These are phyloP conservation scores for Hypholoma fasciculare DNA, from an alignment of 768 basidiomycete genomes.

Conservation along the genomic window DNA sequence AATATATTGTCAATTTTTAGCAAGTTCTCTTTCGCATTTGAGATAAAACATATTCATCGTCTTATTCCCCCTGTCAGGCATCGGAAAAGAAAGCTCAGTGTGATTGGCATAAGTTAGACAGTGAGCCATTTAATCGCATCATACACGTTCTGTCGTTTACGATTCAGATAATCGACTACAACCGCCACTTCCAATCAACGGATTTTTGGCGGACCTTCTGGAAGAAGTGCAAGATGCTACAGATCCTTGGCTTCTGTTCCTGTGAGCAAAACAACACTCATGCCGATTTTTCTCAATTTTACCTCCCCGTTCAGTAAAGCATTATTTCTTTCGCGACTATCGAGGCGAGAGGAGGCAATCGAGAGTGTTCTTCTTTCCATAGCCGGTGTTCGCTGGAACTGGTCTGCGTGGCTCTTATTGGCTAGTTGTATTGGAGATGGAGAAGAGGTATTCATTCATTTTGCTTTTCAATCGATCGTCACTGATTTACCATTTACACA, in stretches of 20 bases:
- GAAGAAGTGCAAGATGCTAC: constrained; percentile 53
- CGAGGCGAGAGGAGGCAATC: constrained; percentile 83
- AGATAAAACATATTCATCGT: neutral
- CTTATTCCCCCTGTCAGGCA: constrained; percentile 44
- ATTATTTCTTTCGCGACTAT: constrained; percentile 76
- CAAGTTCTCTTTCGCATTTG: constrained; percentile 38
- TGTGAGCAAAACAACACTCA: constrained; percentile 50
- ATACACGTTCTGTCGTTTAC: neutral
- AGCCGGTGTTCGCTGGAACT: constrained; percentile 85
- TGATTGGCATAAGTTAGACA: constrained; percentile 83
- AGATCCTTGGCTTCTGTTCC: constrained; percentile 84
- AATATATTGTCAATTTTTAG: constrained; percentile 83
- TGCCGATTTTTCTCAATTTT: constrained; percentile 7
- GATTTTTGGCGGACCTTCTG: constrained; percentile 56
- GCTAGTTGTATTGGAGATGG: constrained; percentile 76
- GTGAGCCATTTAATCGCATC: constrained; percentile 39
- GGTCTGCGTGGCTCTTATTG: constrained; percentile 90
- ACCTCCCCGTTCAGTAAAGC: constrained; percentile 59
- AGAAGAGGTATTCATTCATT: constrained; percentile 65
- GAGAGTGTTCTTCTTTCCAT: constrained; percentile 79
- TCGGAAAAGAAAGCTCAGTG: constrained; percentile 81
- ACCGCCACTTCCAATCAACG: constrained; percentile 65
- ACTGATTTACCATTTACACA: constrained; percentile 23
- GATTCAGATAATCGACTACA: constrained; percentile 66
- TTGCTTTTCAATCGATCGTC: neutral